phyloP scores from a whole-genome alignment of 2,329 filamentous ascomycete genomes.

The Purpureocillium lavendulum region DNA sequence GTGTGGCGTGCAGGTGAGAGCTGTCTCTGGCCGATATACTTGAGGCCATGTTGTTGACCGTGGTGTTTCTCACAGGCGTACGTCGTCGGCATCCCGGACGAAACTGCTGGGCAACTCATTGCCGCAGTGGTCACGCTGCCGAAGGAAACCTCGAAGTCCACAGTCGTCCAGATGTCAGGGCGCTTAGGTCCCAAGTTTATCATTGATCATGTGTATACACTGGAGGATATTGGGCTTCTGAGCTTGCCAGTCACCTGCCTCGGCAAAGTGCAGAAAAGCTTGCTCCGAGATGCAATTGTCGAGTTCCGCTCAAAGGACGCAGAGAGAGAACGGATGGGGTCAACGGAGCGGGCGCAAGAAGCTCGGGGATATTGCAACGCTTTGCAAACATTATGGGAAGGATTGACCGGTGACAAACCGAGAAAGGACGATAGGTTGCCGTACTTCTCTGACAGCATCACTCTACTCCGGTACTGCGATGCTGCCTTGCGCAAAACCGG shows the following conservation, averaged over 20 bases:
- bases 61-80: no score
- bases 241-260: constrained; percentile 31
- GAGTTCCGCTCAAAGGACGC: no score
- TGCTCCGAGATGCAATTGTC: constrained; percentile 18
- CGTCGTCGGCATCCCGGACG: constrained; percentile 33
- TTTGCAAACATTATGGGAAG: constrained; percentile 16
- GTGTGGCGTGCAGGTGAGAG: constrained; percentile 19
- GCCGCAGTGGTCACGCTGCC: constrained; percentile 32
- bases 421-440: constrained; percentile 14
- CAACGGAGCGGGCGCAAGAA: no score
- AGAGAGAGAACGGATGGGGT: no score
- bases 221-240: constrained; percentile 29
- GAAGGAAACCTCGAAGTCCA: constrained; percentile 19
- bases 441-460: constrained; percentile 27
- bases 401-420: constrained; percentile 19
- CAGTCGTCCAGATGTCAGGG: constrained; percentile 19
- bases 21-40: not conserved
- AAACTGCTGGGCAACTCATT: constrained; percentile 37
- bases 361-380: no score
- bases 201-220: constrained; percentile 29
- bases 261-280: constrained; percentile 34
- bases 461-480: constrained; percentile 27
- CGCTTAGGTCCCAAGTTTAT: constrained; percentile 27
- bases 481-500: constrained; percentile 16
- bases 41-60: constrained; percentile 32